Evolutionary conservation across 108 stramenopile species (phyloP), one percentile per base, ranked within the genome.

Genomic region (Nitzschia sp.): DNA sequence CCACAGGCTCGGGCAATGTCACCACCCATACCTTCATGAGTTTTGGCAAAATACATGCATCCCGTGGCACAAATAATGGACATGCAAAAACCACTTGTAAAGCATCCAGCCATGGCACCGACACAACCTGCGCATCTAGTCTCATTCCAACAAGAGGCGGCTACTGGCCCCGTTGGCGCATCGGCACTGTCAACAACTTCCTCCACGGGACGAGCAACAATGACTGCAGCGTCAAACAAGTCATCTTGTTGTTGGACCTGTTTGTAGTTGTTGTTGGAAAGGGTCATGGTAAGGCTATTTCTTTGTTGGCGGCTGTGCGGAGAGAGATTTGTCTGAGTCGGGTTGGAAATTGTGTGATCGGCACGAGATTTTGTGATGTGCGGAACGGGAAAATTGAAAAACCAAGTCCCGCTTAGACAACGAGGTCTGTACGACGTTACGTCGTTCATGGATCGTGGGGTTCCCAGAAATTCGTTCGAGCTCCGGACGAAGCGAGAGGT

Each of bases 1-100:
- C 49, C 49, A 19, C 49, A 51, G 21, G 49, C 49, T 23, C 49
- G 49, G 21, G 49, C 49, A 51, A 51, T 51, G 21, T 51, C 49
- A 5, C 49, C 49, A 21, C 49, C 49, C 49, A 51, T 51, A 21
- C n/a, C n/a, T 51, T 51, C 49, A 13, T 42, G 38, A 19, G 49
- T 23, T 5, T 19, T 51, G 21, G 49, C 49, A 51, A 9, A 51
- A 51, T 51, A 51, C 19, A 51, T 19, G n/a, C 49, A 51, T 19
- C 49, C 49, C 21, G 21, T 23, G 4, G 19, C 49, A 51, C 49
- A 51, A 19, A 51, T 17, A 23, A 51, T 19, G n/a, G 49, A 8
- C 17, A 51, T 19, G n/a, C 49, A 51, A 8, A 19, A 19, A 19
- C 49, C 49, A 4, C 4, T 17, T 9, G 49, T 51, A 51, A 51